Evolutionary conservation across 768 basidiomycete species (phyloP), one percentile per base, ranked within the genome.

Genomic region (Cystofilobasidium macerans): DNA sequence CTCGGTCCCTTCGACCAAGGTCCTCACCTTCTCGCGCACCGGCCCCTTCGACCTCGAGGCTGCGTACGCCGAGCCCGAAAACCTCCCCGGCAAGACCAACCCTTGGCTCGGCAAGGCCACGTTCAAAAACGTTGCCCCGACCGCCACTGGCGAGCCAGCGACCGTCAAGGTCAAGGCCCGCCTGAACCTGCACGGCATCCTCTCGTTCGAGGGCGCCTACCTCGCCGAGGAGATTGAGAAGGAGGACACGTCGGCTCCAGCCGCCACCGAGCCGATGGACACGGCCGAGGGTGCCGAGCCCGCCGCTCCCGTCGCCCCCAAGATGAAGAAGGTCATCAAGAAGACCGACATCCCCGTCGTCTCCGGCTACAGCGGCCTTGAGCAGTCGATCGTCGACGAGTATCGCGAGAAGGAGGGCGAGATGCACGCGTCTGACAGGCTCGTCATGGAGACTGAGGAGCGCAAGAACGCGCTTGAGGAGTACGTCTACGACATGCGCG

Each of bases 381-480:
- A 89, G 72, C 78, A 82, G 73, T 74, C 80, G 8, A 65, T 82
- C 26, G 72, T 94, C 47, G 85, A 93, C 73, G 74, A 77, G 65
- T 79, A 81, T 75, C 84, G 80, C 76, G 89, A 97, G 79, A 81
- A 82, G 71, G 95, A 98, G 79, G 85, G 84, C 22, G 79, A 87
- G 78, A 89, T 99, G 90, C 82, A 86, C 75, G 82, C 87, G 33
- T 79, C 83, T 64, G 95, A 99, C 79, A 97, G 94, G 81, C 87
- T 98, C 69, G 94, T 99, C 61, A 83, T 85, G 80, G 95, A 99
- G 75, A 99, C 95, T 65, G 94, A 97, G 90, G 89, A 98, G 77
- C 85, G 89, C 77, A 99, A 97, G 80, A 99, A 99, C 75, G 92
- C 93, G 5, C 85, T 99, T 18, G 94, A 99, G 79, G 95, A 98